Percentiles rank a stretch among this genome's conserved stretches.
These are phyloP conservation scores for Pseudocercospora vitis DNA, from an alignment of 2,329 filamentous ascomycete genomes.

Conservation along the genomic window DNA sequence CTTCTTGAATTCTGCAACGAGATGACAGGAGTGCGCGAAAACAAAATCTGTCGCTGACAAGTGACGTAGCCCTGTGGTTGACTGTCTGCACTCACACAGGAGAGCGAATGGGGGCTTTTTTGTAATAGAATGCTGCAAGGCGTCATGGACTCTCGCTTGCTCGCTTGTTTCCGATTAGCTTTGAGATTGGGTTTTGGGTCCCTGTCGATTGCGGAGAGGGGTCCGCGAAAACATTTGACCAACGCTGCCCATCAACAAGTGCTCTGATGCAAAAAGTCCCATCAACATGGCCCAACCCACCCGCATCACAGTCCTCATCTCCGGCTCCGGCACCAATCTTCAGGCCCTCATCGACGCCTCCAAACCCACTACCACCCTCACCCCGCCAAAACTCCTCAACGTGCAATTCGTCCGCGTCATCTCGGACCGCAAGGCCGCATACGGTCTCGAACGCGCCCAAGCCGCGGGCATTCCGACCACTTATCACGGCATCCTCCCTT, in stretches of 20 bases:
- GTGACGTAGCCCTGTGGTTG: not conserved
- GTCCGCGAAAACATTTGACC: too few relatives aligned
- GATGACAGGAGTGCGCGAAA: too few relatives aligned
- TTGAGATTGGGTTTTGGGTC: not conserved
- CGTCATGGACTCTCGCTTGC: not conserved
- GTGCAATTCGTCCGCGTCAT: conserved; percentile 63
- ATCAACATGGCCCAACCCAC: conserved; percentile 18
- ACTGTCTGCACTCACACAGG: not conserved
- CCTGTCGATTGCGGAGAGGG: conserved; percentile 8
- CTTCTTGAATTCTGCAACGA: not conserved
- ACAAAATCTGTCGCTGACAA: too few relatives aligned
- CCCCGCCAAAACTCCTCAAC: conserved; percentile 47
- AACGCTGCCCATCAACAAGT: too few relatives aligned
- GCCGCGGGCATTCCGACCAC: conserved; percentile 66
- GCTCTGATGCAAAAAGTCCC: conserved; percentile 1
- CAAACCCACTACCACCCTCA: conserved; percentile 34
- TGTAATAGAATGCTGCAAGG: too few relatives aligned
- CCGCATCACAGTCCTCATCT: conserved; percentile 51
- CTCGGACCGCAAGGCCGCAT: conserved; percentile 64
- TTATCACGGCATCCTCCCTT: conserved; percentile 78
- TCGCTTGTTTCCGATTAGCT: too few relatives aligned
- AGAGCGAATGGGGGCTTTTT: not conserved
- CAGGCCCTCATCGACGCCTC: conserved; percentile 71
- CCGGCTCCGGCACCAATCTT: conserved; percentile 73
- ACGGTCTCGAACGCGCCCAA: conserved; percentile 62